Conservation (phyloP, 2,329 filamentous ascomycete species). For the Fusarium armeniacum region DNA sequence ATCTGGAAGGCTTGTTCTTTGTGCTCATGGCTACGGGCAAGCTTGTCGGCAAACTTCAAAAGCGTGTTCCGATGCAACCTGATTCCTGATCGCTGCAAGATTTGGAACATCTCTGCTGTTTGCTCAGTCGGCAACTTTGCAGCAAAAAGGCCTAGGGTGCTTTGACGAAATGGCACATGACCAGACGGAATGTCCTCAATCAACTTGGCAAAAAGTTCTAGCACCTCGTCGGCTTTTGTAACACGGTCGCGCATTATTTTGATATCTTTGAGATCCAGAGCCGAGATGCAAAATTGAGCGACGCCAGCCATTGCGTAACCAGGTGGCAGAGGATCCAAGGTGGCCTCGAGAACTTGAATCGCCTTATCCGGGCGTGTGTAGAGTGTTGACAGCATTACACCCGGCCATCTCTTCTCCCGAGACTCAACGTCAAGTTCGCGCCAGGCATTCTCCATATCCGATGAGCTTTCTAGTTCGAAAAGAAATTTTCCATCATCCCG, state of each 20-base stretch:
- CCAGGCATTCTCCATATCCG: slow-evolving; percentile 56
- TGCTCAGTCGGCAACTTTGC: slow-evolving; percentile 51
- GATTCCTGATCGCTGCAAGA: slow-evolving; percentile 51
- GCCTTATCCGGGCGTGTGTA: slow-evolving; percentile 52
- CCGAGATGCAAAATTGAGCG: slow-evolving; percentile 52
- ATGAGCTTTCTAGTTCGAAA: slow-evolving; percentile 49
- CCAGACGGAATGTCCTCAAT: slow-evolving; percentile 50
- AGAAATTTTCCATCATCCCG: slow-evolving; percentile 50
- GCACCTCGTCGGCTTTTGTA: slow-evolving; percentile 50
- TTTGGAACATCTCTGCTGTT: slow-evolving; percentile 54
- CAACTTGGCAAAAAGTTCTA: slow-evolving; percentile 50
- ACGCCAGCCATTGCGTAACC: slow-evolving; percentile 58
- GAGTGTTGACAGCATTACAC: slow-evolving; percentile 56
- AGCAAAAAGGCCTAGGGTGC: slow-evolving; percentile 55
- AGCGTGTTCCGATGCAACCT: slow-evolving; percentile 60
- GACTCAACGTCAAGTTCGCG: slow-evolving; percentile 45
- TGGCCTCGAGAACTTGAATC: slow-evolving; percentile 55
- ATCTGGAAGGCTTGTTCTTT: slow-evolving; percentile 63
- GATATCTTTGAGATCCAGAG: slow-evolving; percentile 34
- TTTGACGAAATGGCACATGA: slow-evolving; percentile 57
- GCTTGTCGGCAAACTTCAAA: slow-evolving; percentile 62
- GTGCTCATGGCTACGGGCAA: slow-evolving; percentile 58
- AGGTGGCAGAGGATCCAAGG: slow-evolving; percentile 54
- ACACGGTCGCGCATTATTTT: slow-evolving; percentile 42
- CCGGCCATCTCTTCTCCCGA: slow-evolving; percentile 52